Conservation (phyloP, 768 basidiomycete species). For the Termitomyces sp. region DNA sequence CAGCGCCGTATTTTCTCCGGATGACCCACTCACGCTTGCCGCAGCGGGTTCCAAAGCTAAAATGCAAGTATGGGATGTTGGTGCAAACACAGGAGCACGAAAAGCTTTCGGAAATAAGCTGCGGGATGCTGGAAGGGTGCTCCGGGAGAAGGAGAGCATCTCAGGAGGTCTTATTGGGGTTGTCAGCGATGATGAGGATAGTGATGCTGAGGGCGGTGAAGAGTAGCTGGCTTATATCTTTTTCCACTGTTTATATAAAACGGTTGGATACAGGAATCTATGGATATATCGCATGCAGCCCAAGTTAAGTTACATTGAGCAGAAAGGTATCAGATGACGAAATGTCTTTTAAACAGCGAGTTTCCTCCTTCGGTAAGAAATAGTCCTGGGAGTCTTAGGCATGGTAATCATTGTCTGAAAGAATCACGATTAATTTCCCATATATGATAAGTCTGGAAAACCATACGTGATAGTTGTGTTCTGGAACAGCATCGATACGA, state of each 20-base stretch:
- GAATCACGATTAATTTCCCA: background rate
- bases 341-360: conserved; percentile 38
- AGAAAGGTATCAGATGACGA: conserved; percentile 1
- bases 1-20: conserved; percentile 86
- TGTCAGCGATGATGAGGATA: conserved; percentile 65
- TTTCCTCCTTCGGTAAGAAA: conserved; percentile 64
- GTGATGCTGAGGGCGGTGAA: conserved; percentile 40
- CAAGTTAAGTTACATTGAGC: background rate
- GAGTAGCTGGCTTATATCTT: background rate
- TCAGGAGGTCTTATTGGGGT: conserved; percentile 66
- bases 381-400: conserved; percentile 64
- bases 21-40: conserved; percentile 89
- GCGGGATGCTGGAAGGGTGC: conserved; percentile 57
- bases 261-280: background rate
- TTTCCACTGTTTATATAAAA: background rate
- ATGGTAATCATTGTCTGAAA: conserved; percentile 92
- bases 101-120: conserved; percentile 82
- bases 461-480: conserved; percentile 87
- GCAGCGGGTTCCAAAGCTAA: conserved; percentile 94
- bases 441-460: background rate
- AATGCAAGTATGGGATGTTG: conserved; percentile 94
- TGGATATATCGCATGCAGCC: conserved; percentile 4
- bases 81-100: conserved; percentile 74
- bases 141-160: conserved; percentile 56
- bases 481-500: conserved; percentile 68